These are phyloP conservation scores for Botryotinia convoluta DNA, from an alignment of 2,329 filamentous ascomycete species.

Conservation along the genomic window DNA sequence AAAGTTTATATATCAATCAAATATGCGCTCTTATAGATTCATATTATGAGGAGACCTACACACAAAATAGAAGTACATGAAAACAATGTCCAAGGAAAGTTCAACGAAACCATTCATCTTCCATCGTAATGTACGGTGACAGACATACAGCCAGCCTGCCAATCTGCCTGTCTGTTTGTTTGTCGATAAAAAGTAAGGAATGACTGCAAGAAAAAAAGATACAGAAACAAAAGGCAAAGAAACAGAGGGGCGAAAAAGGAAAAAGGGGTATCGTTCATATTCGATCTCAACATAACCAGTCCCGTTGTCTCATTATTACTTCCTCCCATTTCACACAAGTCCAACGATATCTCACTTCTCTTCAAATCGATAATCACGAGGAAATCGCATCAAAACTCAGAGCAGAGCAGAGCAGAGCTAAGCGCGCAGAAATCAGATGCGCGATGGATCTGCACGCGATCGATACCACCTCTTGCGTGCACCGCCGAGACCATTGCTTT, in stretches of 20 bases:
- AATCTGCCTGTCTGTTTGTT: background rate
- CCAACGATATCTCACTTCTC: background rate
- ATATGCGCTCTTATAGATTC: background rate
- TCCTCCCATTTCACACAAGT: background rate
- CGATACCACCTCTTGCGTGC: constrained; percentile 22
- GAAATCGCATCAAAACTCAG: background rate
- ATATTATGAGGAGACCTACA: background rate
- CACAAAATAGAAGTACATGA: background rate
- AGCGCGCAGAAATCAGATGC: background rate
- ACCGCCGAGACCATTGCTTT: background rate
- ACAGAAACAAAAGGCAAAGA: background rate
- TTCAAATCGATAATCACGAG: background rate
- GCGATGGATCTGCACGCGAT: constrained; percentile 1
- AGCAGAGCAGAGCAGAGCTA: background rate
- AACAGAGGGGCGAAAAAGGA: background rate
- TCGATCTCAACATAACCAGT: background rate
- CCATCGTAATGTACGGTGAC: background rate
- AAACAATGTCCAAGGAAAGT: background rate
- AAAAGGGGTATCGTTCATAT: background rate
- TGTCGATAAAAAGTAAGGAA: background rate
- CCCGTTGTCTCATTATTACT: background rate
- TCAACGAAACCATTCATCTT: background rate
- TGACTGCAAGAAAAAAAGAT: background rate
- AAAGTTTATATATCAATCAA: background rate
- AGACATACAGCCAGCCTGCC: background rate